Evolutionary conservation across 352 stramenopile genomes (phyloP).

Genomic region (Phytophthora cryptogea): DNA sequence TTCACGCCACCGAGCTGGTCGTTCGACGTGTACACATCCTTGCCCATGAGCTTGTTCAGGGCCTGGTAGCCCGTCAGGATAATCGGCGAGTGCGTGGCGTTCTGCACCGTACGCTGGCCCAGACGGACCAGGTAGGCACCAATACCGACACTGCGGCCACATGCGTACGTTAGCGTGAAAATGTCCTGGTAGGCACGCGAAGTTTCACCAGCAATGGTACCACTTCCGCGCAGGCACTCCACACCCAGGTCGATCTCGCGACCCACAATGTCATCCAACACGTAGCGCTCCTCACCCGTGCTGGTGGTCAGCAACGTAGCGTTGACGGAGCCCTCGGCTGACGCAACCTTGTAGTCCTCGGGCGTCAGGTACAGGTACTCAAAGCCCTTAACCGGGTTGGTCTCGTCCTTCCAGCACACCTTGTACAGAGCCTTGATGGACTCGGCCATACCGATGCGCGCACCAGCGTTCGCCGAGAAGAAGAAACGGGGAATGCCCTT

Average conservation of each 20-base stretch:
- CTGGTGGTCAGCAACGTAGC: slow-evolving; percentile 68
- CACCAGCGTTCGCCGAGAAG: slow-evolving; percentile 99
- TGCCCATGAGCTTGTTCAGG: slow-evolving; percentile 99
- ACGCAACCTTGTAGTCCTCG: slow-evolving; percentile 94
- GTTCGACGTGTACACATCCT: slow-evolving; percentile 99
- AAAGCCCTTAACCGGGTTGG: slow-evolving; percentile 97
- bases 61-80: slow-evolving; percentile 99
- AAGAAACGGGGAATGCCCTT: slow-evolving; percentile 96
- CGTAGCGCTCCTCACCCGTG: slow-evolving; percentile 89
- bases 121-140: slow-evolving; percentile 99
- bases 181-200: slow-evolving; percentile 98
- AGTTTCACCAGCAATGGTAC: slow-evolving; percentile 99
- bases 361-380: slow-evolving; percentile 98
- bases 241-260: slow-evolving; percentile 98
- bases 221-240: slow-evolving; percentile 99
- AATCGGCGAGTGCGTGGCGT: slow-evolving; percentile 96
- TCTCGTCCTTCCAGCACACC: slow-evolving; percentile 97
- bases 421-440: slow-evolving; percentile 98
- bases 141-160: slow-evolving; percentile 99
- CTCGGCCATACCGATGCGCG: slow-evolving; percentile 98
- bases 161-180: slow-evolving; percentile 99
- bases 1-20: slow-evolving; percentile 99
- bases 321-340: slow-evolving; percentile 91
- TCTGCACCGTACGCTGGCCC: slow-evolving; percentile 99
- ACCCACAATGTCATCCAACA: slow-evolving; percentile 98